A percentile compares a stretch with the other conserved stretches of the same genome.
Conservation (phyloP, 139 green algal species). For the Gonium pectorale region DNA sequence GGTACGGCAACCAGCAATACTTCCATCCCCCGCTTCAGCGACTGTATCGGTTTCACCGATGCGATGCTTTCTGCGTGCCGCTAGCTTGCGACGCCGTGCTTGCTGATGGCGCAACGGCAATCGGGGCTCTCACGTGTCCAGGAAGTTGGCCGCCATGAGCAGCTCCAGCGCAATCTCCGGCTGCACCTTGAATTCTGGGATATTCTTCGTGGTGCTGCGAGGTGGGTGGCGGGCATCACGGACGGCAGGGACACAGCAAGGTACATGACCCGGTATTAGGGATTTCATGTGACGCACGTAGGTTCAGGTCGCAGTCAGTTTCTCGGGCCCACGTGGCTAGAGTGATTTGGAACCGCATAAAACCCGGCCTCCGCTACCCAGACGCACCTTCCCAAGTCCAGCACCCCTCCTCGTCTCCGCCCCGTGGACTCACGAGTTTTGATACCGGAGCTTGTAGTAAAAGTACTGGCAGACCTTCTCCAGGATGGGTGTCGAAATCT, state of each 20-base stretch:
- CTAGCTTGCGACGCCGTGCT: too few species aligned
- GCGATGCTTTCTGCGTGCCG: too few species aligned
- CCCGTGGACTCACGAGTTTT: constrained; percentile 75
- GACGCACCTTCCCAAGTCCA: neutral
- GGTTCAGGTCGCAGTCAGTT: too few species aligned
- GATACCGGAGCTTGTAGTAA: constrained; percentile 97
- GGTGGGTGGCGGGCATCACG: neutral
- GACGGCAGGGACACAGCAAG: neutral
- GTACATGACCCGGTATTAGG: too few species aligned
- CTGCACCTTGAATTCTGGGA: constrained; percentile 95
- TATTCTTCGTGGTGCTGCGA: constrained; percentile 80
- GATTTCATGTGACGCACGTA: too few species aligned
- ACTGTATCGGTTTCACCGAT: too few species aligned
- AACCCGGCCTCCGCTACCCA: too few species aligned
- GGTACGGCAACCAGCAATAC: too few species aligned
- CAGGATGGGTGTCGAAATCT: constrained; percentile 92
- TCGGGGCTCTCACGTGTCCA: constrained; percentile 82
- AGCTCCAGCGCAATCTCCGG: constrained; percentile 95
- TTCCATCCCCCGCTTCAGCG: too few species aligned
- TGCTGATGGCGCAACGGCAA: neutral
- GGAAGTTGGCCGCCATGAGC: constrained; percentile 96
- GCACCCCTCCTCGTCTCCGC: neutral
- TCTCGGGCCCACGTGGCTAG: too few species aligned
- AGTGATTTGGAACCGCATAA: too few species aligned
- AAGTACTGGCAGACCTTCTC: constrained; percentile 98